These are phyloP conservation scores for Castanea sativa DNA, from an alignment of 306 rosid genomes.

Conservation along the genomic window DNA sequence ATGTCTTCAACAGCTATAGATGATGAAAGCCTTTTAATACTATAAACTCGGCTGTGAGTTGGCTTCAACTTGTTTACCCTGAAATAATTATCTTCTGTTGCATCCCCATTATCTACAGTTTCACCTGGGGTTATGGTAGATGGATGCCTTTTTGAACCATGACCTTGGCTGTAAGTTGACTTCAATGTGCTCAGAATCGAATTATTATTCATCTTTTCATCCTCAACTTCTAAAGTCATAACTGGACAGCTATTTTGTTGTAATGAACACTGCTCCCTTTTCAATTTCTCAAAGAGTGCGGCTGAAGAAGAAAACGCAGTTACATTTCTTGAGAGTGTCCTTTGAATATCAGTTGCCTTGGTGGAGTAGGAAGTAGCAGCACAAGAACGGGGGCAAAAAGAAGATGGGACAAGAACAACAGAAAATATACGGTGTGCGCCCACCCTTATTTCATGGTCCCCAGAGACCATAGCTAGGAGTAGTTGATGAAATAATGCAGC, in stretches of 20 bases:
- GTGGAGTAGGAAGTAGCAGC: slow-evolving; percentile 36
- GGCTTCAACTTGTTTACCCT: slow-evolving; percentile 52
- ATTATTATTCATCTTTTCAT: slow-evolving; percentile 31
- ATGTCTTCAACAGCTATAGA: slow-evolving; percentile 28
- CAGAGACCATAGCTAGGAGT: slow-evolving; percentile 83
- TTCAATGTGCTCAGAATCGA: slow-evolving; percentile 61
- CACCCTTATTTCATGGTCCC: slow-evolving; percentile 83
- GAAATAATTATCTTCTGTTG: slow-evolving; percentile 37
- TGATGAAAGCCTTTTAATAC: slow-evolving; percentile 37
- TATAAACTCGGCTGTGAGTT: slow-evolving; percentile 43
- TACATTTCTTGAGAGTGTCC: slow-evolving; percentile 80
- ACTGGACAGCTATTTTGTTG: slow-evolving; percentile 55
- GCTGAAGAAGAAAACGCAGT: slow-evolving; percentile 93
- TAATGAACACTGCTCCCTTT: slow-evolving; percentile 56
- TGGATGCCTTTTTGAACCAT: slow-evolving; percentile 33
- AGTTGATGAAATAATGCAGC: slow-evolving; percentile 93
- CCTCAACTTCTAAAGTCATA: slow-evolving; percentile 19
- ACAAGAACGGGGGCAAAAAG: slow-evolving; percentile 48
- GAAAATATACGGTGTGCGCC: slow-evolving; percentile 88
- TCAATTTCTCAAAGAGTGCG: slow-evolving; percentile 78
- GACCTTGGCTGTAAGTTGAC: slow-evolving; percentile 53
- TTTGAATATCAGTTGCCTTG: slow-evolving; percentile 41
- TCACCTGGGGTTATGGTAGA: slow-evolving; percentile 17
- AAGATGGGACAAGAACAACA: slow-evolving; percentile 81
- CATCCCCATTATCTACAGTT: slow-evolving; percentile 29